Evolutionary conservation across 352 stramenopile genomes (phyloP), one percentile per base, ranked within the genome.

Genomic region (Pythium monospermum): DNA sequence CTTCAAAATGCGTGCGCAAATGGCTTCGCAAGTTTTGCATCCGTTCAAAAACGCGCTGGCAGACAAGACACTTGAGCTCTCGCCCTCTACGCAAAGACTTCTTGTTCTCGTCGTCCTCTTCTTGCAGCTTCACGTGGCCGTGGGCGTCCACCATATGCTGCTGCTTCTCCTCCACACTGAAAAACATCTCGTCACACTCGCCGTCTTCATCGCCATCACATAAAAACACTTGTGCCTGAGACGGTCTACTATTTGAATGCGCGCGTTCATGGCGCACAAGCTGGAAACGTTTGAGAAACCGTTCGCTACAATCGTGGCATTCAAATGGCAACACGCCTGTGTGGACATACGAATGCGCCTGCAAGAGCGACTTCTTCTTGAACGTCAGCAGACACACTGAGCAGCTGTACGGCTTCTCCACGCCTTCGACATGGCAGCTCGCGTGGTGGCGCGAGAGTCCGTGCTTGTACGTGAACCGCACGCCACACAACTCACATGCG

Each of bases 331-430:
- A 35, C 36, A 87, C 64, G 21, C 82, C 82, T 2, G 76, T 93
- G 57, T 93, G 82, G 3, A 88, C 76, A 46, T 77, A 93, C 44
- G 70, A 67, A 36, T 93, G 82, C 10, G 76, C 77, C 56, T 91
- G 79, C 18, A 93, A 59, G 8, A 80, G 61, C 40, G 60, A 77
- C 64, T 91, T 93, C 64, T 93, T 93, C 65, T 88, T 89, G 57
- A 91, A 93, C 30, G 63, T 53, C 42, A 77, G 59, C 0, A 85
- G 57, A 58, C 82, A 93, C 40, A 71, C 55, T 3, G 47, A n/a
- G 41, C 82, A 92, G 44, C 73, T 48, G 49, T 83, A 89, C 19
- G 82, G 75, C 12, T 59, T 39, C 30, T 65, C 37, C 6, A 32
- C 49, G 27, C 48, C 39, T 5, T 22, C 44, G 2, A 50, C 49